Conservation (phyloP, 495 filamentous ascomycete genomes). For the Bryoglossum gracile region DNA sequence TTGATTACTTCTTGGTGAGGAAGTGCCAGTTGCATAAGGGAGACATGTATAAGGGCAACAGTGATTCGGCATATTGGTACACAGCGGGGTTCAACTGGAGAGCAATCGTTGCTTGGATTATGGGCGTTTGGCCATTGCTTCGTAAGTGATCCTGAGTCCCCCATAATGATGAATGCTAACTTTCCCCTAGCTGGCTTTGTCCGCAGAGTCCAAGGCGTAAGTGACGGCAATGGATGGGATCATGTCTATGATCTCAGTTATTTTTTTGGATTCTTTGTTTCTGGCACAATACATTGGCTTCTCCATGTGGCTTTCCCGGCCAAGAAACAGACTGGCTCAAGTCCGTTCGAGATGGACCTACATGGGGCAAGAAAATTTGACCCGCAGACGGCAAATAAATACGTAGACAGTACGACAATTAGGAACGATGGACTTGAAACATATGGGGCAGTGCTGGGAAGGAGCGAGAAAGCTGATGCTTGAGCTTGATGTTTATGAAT, state of each 20-base stretch:
- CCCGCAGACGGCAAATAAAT: not conserved
- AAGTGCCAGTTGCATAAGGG: conserved; percentile 65
- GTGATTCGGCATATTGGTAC: conserved; percentile 62
- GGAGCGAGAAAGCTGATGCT: not conserved
- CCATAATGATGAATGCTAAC: not conserved
- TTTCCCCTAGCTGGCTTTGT: conserved; percentile 24
- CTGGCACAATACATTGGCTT: conserved; percentile 11
- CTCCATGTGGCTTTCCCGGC: conserved; percentile 18
- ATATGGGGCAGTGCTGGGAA: not conserved
- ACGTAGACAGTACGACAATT: not conserved
- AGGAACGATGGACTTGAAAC: not conserved
- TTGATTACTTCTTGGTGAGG: conserved; percentile 35
- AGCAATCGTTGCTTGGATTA: conserved; percentile 73
- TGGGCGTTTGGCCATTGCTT: conserved; percentile 49
- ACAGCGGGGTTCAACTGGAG: conserved; percentile 71
- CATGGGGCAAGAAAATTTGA: not conserved
- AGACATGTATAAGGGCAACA: conserved; percentile 67
- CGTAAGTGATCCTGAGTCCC: conserved; percentile 8
- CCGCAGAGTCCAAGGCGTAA: conserved; percentile 12
- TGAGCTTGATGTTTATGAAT: not conserved
- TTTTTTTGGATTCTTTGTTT: conserved; percentile 24
- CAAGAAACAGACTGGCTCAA: conserved; percentile 16
- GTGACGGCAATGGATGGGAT: conserved; percentile 19
- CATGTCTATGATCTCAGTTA: conserved; percentile 23
- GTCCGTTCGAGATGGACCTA: conserved; percentile 18